A percentile compares a stretch with the other conserved stretches of the same genome.
These are phyloP conservation scores for Colletotrichum limetticola DNA, from an alignment of 2,329 filamentous ascomycete species.

Conservation along the genomic window DNA sequence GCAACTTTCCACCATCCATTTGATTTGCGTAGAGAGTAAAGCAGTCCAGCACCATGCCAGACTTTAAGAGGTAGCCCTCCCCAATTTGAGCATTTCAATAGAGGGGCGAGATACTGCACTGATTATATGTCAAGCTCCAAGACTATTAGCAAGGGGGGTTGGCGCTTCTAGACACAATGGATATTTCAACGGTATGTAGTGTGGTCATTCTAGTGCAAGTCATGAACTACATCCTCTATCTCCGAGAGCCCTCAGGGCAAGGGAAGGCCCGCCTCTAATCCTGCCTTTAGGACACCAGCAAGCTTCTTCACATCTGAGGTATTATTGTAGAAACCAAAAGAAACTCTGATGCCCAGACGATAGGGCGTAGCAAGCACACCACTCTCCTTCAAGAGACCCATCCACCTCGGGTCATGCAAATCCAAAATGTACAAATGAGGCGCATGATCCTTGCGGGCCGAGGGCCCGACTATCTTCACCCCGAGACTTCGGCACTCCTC, in stretches of 20 bases:
- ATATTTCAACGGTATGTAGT: too few species aligned
- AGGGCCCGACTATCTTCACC: conserved; percentile 38
- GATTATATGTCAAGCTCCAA: too few species aligned
- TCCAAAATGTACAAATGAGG: conserved; percentile 44
- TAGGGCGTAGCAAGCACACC: conserved; percentile 38
- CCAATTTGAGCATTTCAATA: too few species aligned
- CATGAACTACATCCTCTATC: too few species aligned
- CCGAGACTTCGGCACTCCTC: conserved; percentile 37
- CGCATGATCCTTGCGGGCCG: conserved; percentile 36
- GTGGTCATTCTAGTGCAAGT: too few species aligned
- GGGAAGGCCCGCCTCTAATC: neutral
- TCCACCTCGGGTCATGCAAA: conserved; percentile 38
- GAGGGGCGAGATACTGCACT: too few species aligned
- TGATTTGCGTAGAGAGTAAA: too few species aligned
- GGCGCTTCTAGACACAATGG: too few species aligned
- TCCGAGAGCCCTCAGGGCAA: neutral
- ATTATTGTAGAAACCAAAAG: conserved; percentile 42
- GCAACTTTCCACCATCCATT: too few species aligned
- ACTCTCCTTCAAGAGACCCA: conserved; percentile 33
- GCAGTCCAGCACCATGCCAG: too few species aligned
- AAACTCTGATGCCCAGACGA: conserved; percentile 41
- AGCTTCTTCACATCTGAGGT: conserved; percentile 38
- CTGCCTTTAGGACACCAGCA: neutral
- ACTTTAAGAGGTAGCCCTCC: too few species aligned
- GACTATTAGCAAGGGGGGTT: too few species aligned